These are phyloP conservation scores for Akanthomyces uredinophilus DNA, from an alignment of 2,329 filamentous ascomycete species.

Conservation along the genomic window DNA sequence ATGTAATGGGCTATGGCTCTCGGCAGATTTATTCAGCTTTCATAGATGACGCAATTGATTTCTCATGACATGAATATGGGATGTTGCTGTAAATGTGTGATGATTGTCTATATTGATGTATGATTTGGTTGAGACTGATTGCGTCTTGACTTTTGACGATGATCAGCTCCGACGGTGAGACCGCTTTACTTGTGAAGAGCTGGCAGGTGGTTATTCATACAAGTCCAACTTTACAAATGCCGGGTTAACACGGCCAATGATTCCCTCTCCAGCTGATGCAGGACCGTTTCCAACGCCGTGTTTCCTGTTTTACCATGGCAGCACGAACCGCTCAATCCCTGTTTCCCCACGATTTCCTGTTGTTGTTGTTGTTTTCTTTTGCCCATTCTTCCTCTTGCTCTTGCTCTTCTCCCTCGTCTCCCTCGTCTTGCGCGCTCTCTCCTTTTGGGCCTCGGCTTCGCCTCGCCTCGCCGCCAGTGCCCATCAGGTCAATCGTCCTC, in stretches of 20 bases:
- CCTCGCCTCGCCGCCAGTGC: too few relatives aligned
- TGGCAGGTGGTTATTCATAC: not conserved
- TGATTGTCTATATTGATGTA: not conserved
- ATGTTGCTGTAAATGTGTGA: not conserved
- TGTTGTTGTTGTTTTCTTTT: not conserved
- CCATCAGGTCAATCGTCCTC: not conserved
- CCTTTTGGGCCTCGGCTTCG: too few relatives aligned
- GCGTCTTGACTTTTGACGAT: not conserved
- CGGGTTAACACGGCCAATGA: not conserved
- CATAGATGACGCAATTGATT: slow-evolving; percentile 31
- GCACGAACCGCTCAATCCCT: too few relatives aligned
- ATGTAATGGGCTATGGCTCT: not conserved
- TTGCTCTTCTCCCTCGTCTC: not conserved
- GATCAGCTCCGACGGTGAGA: not conserved
- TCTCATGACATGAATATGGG: slow-evolving; percentile 7
- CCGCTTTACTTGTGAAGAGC: not conserved
- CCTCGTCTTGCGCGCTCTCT: not conserved
- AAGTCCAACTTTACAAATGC: slow-evolving; percentile 2
- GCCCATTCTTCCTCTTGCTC: not conserved
- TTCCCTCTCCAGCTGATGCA: not conserved
- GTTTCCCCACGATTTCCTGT: not conserved
- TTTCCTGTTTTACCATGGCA: too few relatives aligned
- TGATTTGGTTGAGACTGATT: not conserved
- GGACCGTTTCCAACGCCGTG: not conserved
- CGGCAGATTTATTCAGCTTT: slow-evolving; percentile 21